Conservation (phyloP, 2,329 filamentous ascomycete species). For the Exophiala spinifera region DNA sequence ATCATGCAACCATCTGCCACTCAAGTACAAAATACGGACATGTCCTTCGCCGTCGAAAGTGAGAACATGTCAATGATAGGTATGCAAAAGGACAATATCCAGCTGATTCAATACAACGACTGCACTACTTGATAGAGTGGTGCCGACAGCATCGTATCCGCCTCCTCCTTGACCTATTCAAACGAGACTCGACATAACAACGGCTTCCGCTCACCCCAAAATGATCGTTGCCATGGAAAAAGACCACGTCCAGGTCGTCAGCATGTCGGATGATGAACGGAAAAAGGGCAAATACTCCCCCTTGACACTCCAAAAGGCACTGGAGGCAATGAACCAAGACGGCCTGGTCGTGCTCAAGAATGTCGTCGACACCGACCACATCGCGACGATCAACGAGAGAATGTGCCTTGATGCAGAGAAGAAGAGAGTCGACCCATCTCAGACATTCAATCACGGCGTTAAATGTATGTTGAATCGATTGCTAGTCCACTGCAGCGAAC, state of each 20-base stretch:
- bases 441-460: conserved; percentile 38
- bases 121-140: too few species aligned
- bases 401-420: conserved; percentile 39
- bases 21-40: neutral
- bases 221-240: neutral
- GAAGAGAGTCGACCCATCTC: conserved; percentile 30
- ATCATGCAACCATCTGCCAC: neutral
- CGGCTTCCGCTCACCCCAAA: too few species aligned
- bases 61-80: too few species aligned
- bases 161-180: too few species aligned
- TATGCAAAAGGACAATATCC: too few species aligned
- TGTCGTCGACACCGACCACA: conserved; percentile 36
- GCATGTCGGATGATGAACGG: neutral
- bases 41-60: neutral
- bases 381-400: conserved; percentile 35
- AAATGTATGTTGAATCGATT: conserved; percentile 32
- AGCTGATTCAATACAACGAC: too few species aligned
- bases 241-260: neutral
- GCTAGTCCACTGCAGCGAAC: too few species aligned
- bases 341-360: conserved; percentile 39
- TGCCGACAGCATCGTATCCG: too few species aligned
- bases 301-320: conserved; percentile 33
- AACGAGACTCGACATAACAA: too few species aligned
- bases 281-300: neutral
- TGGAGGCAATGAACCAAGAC: conserved; percentile 39